phyloP scores from a whole-genome alignment of 352 stramenopile species.

The Globisporangium irregulare region DNA sequence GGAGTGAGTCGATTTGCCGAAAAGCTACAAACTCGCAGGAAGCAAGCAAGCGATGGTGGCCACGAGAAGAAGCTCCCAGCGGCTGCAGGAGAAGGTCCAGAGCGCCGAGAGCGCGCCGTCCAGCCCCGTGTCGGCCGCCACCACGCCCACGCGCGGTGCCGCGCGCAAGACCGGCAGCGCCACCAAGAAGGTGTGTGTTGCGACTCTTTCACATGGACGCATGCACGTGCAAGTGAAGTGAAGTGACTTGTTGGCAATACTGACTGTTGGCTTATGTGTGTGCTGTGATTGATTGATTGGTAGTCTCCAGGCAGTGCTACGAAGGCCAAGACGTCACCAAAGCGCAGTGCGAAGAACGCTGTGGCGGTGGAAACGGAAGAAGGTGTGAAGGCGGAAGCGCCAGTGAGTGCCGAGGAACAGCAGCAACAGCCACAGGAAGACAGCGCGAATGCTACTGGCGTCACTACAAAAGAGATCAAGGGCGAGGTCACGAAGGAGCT shows the following conservation, averaged over 20 bases:
- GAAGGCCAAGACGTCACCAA: conserved; percentile 14
- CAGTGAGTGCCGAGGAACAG: neutral
- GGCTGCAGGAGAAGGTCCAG: conserved; percentile 46
- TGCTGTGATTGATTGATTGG: neutral
- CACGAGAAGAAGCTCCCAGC: conserved; percentile 55
- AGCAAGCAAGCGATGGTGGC: conserved; percentile 42
- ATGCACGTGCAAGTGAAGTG: neutral
- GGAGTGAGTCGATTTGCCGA: neutral
- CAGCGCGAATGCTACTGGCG: neutral
- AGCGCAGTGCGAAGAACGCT: conserved; percentile 12
- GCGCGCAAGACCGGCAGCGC: conserved; percentile 13
- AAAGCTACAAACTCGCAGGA: neutral
- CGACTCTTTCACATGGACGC: neutral
- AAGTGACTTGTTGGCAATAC: neutral
- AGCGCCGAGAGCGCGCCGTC: conserved; percentile 12
- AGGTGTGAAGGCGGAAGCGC: too few species aligned
- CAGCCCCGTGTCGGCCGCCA: neutral
- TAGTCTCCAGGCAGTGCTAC: conserved; percentile 14
- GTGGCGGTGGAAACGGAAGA: neutral
- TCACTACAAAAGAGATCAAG: conserved; percentile 8
- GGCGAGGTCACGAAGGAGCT: conserved; percentile 8
- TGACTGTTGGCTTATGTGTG: neutral
- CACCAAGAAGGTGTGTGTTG: conserved; percentile 18
- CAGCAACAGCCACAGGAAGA: conserved; percentile 10
- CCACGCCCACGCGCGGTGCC: conserved; percentile 13